Base-by-base conservation (phyloP, 2,329 filamentous ascomycete species). In the Stagonosporopsis cucurbitacearum region DNA sequence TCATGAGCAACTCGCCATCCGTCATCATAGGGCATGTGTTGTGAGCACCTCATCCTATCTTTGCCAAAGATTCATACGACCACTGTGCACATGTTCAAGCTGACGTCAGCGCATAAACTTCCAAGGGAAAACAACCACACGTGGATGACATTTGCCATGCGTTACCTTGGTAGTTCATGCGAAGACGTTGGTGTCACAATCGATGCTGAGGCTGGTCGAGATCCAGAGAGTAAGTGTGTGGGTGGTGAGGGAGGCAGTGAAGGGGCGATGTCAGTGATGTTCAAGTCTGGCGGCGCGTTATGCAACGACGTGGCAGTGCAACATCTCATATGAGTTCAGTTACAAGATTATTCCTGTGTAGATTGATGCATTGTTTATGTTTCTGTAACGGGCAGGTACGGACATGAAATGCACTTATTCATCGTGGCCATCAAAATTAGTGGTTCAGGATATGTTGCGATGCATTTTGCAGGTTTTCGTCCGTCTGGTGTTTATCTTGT, bases 101-200 rank as follows among this genome's bases (percentile, higher is more conserved):
- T 42, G 47, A 42, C 30, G 37, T 50, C 32, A 35, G 37, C 37
- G 37, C 47, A 42, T 50, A 15, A 50, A 35, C 12, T n/a, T 15
- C 28, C 15, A 20, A 35, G 26, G 47, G n/a, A 42, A 25, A 15
- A 17, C 9, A 8, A 20, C 28, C 19, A 35, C 46, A 42, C 36
- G 46, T 41, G 36, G 20, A 20, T 30, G n/a, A 13, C 19, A 9
- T 35, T 19, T n/a, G 28, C n/a, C 22, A 42, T 50, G 28, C 47
- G 5, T 12, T 22, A 22, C 46, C 25, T 33, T 26, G 7, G 26
- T 25, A 13, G 17, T 22, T 41, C 13, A 49, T 40, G 46, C 36
- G 20, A 35, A 33, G 20, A 11, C 7, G 20, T 25, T 13, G 7
- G 22, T 41, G 3, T 20, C 25, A 15, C 8, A 26, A 7, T 5